phyloP scores from a whole-genome alignment of 2,329 filamentous ascomycete genomes.

The Penicillium sp. region DNA sequence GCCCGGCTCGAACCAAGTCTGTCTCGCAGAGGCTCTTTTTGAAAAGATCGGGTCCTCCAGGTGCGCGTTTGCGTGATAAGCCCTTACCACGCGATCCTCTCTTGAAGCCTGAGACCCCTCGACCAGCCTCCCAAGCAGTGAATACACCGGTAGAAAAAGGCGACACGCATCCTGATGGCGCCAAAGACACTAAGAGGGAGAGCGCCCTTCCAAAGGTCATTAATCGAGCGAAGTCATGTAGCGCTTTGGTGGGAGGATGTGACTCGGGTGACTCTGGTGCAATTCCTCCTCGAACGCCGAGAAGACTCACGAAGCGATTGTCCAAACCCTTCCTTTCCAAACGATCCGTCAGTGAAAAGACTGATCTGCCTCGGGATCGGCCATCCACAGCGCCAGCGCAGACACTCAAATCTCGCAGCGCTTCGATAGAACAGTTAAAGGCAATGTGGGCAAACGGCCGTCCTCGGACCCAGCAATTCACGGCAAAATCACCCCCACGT shows the following conservation, averaged over 20 bases:
- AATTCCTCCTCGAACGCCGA: constrained; percentile 15
- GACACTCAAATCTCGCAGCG: constrained; percentile 22
- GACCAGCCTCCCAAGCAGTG: constrained; percentile 11
- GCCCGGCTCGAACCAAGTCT: constrained; percentile 18
- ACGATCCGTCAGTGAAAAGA: constrained; percentile 16
- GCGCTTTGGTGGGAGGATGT: constrained; percentile 13
- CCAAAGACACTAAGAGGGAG: constrained; percentile 11
- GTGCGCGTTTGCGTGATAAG: constrained; percentile 21
- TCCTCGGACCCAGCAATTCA: constrained; percentile 16
- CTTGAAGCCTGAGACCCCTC: constrained; percentile 7
- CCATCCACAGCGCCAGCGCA: constrained; percentile 28
- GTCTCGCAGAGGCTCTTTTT: constrained; percentile 26
- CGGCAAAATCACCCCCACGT: constrained; percentile 7
- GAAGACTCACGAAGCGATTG: constrained; percentile 22
- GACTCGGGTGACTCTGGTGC: constrained; percentile 1
- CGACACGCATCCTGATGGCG: constrained; percentile 16
- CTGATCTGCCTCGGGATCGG: constrained; percentile 10
- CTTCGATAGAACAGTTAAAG: constrained; percentile 28
- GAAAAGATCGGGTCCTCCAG: constrained; percentile 9
- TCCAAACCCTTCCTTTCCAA: constrained; percentile 23
- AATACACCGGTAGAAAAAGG: constrained; percentile 11
- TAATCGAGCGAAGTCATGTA: constrained; percentile 23
- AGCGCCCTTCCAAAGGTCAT: constrained; percentile 12
- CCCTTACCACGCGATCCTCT: constrained; percentile 31
- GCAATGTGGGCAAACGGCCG: constrained; percentile 16